Evolutionary conservation across 768 basidiomycete species (phyloP).

Genomic region (Dioszegia crocea): DNA sequence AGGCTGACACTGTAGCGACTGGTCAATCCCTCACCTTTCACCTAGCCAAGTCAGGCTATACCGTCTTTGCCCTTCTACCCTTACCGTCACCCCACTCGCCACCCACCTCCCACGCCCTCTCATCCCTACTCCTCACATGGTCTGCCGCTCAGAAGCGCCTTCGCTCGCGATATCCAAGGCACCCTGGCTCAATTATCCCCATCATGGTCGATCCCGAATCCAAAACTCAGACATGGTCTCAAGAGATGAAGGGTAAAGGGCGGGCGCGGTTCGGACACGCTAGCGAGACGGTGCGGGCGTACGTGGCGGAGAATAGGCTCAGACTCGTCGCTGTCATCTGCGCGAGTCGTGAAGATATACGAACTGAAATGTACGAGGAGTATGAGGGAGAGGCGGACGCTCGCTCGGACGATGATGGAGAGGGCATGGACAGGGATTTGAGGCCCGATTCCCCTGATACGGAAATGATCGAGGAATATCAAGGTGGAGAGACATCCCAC

Average conservation of each 20-base stretch:
- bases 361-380: not conserved
- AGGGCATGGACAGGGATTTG: not conserved
- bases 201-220: conserved; percentile 31
- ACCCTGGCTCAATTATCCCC: conserved; percentile 34
- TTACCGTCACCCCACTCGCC: conserved; percentile 27
- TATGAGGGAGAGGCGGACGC: not conserved
- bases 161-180: conserved; percentile 16
- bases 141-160: conserved; percentile 33
- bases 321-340: conserved; percentile 30
- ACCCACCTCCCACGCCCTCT: conserved; percentile 29
- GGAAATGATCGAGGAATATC: conserved; percentile 4
- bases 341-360: not conserved
- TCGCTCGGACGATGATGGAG: not conserved
- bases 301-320: conserved; percentile 29
- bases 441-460: not conserved
- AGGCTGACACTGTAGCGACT: conserved; percentile 11
- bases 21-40: conserved; percentile 34
- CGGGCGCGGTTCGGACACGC: conserved; percentile 29
- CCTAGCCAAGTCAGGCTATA: conserved; percentile 38
- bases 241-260: not conserved
- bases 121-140: conserved; percentile 31
- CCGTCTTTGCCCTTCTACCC: conserved; percentile 38
- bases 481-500: not conserved
- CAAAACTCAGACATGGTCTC: not conserved
- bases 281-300: conserved; percentile 36